Percentiles rank a stretch among this genome's conserved stretches.
These are phyloP conservation scores for Picochlorum sp. DNA, from an alignment of 139 green algal species.

Conservation along the genomic window DNA sequence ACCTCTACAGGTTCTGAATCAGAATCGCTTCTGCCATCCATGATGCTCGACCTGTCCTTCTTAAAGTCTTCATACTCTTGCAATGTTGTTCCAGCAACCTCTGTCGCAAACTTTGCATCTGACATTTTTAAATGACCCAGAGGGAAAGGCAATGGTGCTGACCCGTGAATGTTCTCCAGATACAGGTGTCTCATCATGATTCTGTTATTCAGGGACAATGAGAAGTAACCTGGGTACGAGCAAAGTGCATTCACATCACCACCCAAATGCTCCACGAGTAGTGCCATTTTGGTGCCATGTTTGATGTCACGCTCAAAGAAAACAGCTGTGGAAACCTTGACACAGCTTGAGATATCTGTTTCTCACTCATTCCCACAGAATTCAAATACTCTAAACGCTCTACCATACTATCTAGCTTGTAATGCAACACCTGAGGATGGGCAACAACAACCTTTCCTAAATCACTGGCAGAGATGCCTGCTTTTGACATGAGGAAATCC, in stretches of 20 bases:
- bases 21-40: not conserved
- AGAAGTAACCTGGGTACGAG: conserved; percentile 63
- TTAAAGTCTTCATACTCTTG: conserved; percentile 37
- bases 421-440: conserved; percentile 60
- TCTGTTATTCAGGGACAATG: conserved; percentile 45
- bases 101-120: conserved; percentile 34
- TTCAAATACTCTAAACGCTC: conserved; percentile 26
- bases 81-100: conserved; percentile 16
- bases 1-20: not conserved
- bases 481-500: conserved; percentile 29
- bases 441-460: conserved; percentile 35
- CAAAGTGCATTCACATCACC: conserved; percentile 38
- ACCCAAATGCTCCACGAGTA: conserved; percentile 52
- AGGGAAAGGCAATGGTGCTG: conserved; percentile 18
- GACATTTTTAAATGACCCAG: conserved; percentile 36
- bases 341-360: conserved; percentile 35
- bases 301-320: conserved; percentile 42
- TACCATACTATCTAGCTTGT: conserved; percentile 39
- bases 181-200: conserved; percentile 42
- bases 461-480: conserved; percentile 24
- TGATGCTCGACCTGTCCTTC: conserved; percentile 3
- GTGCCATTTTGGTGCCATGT: conserved; percentile 57
- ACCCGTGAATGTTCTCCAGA: conserved; percentile 20
- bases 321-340: conserved; percentile 50
- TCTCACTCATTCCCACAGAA: conserved; percentile 42